Conservation (phyloP, 768 basidiomycete genomes). For the Tulasnella sp. region DNA sequence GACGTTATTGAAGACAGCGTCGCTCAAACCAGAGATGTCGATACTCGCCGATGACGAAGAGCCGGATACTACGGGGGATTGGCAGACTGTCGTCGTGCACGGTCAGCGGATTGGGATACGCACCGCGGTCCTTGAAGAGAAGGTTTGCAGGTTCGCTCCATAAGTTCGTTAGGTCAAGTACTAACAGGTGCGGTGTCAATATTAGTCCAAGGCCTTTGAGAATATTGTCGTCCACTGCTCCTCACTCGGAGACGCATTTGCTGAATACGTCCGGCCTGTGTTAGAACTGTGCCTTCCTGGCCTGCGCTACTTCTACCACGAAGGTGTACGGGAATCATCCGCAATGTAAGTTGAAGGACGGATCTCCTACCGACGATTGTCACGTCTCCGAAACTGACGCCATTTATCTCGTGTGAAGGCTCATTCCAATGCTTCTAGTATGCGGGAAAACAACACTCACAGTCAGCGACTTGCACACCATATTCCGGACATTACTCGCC, state of each 20-base stretch:
- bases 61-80: slow-evolving; percentile 56
- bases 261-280: slow-evolving; percentile 59
- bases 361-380: neutral
- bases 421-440: slow-evolving; percentile 58
- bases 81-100: slow-evolving; percentile 69
- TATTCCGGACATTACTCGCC: slow-evolving; percentile 53
- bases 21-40: slow-evolving; percentile 69
- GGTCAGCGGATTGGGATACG: slow-evolving; percentile 68
- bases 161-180: no score
- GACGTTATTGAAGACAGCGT: slow-evolving; percentile 57
- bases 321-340: slow-evolving; percentile 70
- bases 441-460: slow-evolving; percentile 62
- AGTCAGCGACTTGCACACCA: slow-evolving; percentile 54
- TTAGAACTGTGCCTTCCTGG: slow-evolving; percentile 64
- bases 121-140: slow-evolving; percentile 74
- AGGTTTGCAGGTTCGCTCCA: slow-evolving; percentile 33
- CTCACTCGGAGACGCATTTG: slow-evolving; percentile 53
- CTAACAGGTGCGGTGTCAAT: neutral
- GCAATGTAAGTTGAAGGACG: slow-evolving; percentile 44
- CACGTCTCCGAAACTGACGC: neutral
- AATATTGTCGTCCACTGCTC: slow-evolving; percentile 75
- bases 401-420: slow-evolving; percentile 26
- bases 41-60: slow-evolving; percentile 60
- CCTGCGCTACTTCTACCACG: slow-evolving; percentile 70
- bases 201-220: slow-evolving; percentile 57